These are phyloP conservation scores for Anthoceros angustus DNA, from an alignment of 225 moss, liverwort and hornwort species.

Conservation along the genomic window DNA sequence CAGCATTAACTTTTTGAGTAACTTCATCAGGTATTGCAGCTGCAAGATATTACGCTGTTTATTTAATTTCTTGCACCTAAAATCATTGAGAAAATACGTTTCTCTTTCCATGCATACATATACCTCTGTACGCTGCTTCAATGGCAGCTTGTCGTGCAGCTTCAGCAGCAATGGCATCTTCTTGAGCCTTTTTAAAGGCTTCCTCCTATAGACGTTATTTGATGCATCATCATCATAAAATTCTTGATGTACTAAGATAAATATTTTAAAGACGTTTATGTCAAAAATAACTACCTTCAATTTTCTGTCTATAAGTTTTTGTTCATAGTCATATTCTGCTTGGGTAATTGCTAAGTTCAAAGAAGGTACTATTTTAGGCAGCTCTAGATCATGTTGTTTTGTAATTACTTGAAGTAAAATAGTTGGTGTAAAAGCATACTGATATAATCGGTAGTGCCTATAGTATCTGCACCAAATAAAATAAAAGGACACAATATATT, in stretches of 20 bases:
- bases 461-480: conserved; percentile 59
- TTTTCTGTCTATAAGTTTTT: conserved; percentile 32
- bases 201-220: conserved; percentile 13
- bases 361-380: conserved; percentile 27
- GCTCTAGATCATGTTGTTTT: conserved; percentile 33
- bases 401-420: conserved; percentile 54
- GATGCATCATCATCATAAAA: background rate
- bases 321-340: conserved; percentile 42
- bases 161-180: conserved; percentile 23
- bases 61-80: background rate
- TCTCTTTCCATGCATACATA: background rate
- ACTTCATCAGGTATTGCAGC: conserved; percentile 73
- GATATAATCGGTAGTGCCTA: conserved; percentile 83
- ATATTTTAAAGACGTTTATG: background rate
- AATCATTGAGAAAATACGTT: background rate
- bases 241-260: background rate
- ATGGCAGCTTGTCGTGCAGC: conserved; percentile 31
- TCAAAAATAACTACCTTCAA: too few relatives aligned
- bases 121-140: conserved; percentile 44
- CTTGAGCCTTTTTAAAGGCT: conserved; percentile 22
- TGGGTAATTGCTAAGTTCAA: conserved; percentile 36
- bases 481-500: background rate
- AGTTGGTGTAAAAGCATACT: conserved; percentile 65
- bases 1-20: conserved; percentile 47
- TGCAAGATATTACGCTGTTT: conserved; percentile 9